phyloP scores from a whole-genome alignment of 1,139 yeast genomes.

The Geotrichum carabidarum region DNA sequence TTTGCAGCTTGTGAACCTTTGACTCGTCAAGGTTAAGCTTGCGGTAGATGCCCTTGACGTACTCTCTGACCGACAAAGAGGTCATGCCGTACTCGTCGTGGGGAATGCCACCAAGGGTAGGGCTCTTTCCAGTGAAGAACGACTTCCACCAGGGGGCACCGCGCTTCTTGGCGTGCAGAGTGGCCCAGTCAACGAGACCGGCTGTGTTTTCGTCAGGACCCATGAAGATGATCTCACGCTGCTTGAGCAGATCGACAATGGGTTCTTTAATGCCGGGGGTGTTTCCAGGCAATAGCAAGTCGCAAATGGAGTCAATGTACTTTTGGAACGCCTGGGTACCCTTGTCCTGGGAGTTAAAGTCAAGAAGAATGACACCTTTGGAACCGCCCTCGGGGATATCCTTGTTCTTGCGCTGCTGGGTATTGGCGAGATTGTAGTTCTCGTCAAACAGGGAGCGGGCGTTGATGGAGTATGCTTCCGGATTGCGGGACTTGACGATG shows the following conservation, averaged over 20 bases:
- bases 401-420: slow-evolving; percentile 95
- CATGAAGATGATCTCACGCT: slow-evolving; percentile 87
- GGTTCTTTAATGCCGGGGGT: slow-evolving; percentile 77
- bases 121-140: slow-evolving; percentile 93
- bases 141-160: slow-evolving; percentile 99
- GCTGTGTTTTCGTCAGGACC: slow-evolving; percentile 99
- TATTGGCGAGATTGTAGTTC: slow-evolving; percentile 89
- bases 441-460: slow-evolving; percentile 90
- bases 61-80: slow-evolving; percentile 86
- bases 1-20: slow-evolving; percentile 74
- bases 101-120: slow-evolving; percentile 92
- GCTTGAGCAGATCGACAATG: slow-evolving; percentile 76
- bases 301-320: slow-evolving; percentile 87
- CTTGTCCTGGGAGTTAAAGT: slow-evolving; percentile 68
- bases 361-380: slow-evolving; percentile 89
- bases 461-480: slow-evolving; percentile 81
- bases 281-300: slow-evolving; percentile 66
- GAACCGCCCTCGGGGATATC: slow-evolving; percentile 99
- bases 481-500: slow-evolving; percentile 81
- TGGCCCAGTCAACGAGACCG: slow-evolving; percentile 96
- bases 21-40: slow-evolving; percentile 60
- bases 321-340: slow-evolving; percentile 86
- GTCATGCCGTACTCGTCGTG: slow-evolving; percentile 99
- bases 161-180: slow-evolving; percentile 83
- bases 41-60: slow-evolving; percentile 82